These are phyloP conservation scores for Trametes villosa DNA, from an alignment of 768 basidiomycete genomes.

Conservation along the genomic window DNA sequence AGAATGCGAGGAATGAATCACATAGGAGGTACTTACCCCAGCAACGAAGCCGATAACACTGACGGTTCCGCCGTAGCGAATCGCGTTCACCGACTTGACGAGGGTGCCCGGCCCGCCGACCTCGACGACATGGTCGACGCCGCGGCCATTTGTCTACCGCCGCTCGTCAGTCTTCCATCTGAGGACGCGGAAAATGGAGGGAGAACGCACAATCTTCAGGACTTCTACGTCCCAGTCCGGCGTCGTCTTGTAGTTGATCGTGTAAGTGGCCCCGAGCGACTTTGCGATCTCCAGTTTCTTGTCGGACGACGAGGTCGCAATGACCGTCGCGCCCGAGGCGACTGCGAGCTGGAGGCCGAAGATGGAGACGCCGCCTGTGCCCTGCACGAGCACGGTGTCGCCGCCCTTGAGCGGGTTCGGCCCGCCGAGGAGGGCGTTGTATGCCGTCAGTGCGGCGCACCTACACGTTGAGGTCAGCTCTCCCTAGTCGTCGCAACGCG, in stretches of 20 bases:
- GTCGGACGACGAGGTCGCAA: slow-evolving; percentile 70
- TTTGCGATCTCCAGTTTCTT: slow-evolving; percentile 58
- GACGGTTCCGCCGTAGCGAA: slow-evolving; percentile 47
- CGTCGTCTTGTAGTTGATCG: slow-evolving; percentile 66
- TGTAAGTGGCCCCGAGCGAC: slow-evolving; percentile 54
- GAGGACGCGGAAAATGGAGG: no score
- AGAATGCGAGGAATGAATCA: neutral
- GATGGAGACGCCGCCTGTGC: slow-evolving; percentile 61
- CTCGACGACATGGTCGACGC: slow-evolving; percentile 47
- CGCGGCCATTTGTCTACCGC: slow-evolving; percentile 34
- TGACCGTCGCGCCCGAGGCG: slow-evolving; percentile 64
- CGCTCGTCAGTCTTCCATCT: neutral
- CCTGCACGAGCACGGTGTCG: slow-evolving; percentile 60
- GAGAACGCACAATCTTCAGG: slow-evolving; percentile 43
- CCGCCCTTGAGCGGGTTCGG: slow-evolving; percentile 57
- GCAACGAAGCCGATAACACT: slow-evolving; percentile 57
- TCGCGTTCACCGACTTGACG: slow-evolving; percentile 45
- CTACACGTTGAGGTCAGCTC: neutral
- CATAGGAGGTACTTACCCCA: slow-evolving; percentile 36
- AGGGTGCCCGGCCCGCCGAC: slow-evolving; percentile 61
- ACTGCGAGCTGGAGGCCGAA: slow-evolving; percentile 66
- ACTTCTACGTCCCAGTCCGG: slow-evolving; percentile 64
- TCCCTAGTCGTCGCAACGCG: neutral
- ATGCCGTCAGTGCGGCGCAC: slow-evolving; percentile 66
- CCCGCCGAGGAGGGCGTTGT: slow-evolving; percentile 55